Evolutionary conservation across 2,329 filamentous ascomycete genomes (phyloP).

Genomic region (Metarhizium robertsii): DNA sequence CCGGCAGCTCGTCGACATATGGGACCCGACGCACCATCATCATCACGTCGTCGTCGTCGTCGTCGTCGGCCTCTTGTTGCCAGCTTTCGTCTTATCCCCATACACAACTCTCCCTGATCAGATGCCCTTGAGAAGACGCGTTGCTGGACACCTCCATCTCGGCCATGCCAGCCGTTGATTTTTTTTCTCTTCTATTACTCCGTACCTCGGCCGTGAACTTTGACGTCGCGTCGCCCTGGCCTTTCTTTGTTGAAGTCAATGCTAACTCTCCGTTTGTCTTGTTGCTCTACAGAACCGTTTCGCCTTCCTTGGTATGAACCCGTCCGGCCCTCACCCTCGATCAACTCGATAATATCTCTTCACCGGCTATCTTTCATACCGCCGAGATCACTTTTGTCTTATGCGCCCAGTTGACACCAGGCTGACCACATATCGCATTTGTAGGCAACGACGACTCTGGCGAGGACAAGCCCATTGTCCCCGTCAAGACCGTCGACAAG

Average conservation of each 20-base stretch:
- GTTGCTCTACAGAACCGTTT: constrained; percentile 67
- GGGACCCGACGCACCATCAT: neutral
- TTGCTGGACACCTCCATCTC: neutral
- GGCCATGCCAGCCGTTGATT: neutral
- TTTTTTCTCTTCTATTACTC: too few relatives aligned
- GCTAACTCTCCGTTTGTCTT: neutral
- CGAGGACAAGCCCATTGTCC: constrained; percentile 66
- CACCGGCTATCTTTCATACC: neutral
- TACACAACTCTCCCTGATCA: neutral
- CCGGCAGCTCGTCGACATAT: neutral
- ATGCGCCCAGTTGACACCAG: neutral
- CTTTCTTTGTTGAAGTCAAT: neutral
- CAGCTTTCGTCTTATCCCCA: neutral
- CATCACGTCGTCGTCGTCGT: neutral
- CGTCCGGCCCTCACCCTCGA: constrained; percentile 13
- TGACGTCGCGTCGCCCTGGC: neutral
- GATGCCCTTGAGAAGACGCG: neutral
- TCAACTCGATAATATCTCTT: constrained; percentile 2
- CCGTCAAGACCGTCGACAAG: constrained; percentile 86
- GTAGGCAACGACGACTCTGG: constrained; percentile 52
- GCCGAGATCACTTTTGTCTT: constrained; percentile 10
- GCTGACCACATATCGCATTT: constrained; percentile 7
- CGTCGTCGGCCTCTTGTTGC: neutral
- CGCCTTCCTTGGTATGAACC: constrained; percentile 85
- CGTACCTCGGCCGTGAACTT: too few relatives aligned